These are phyloP conservation scores for Sugiyamaella qingdaonensis DNA, from an alignment of 805 yeast genomes.

Conservation along the genomic window DNA sequence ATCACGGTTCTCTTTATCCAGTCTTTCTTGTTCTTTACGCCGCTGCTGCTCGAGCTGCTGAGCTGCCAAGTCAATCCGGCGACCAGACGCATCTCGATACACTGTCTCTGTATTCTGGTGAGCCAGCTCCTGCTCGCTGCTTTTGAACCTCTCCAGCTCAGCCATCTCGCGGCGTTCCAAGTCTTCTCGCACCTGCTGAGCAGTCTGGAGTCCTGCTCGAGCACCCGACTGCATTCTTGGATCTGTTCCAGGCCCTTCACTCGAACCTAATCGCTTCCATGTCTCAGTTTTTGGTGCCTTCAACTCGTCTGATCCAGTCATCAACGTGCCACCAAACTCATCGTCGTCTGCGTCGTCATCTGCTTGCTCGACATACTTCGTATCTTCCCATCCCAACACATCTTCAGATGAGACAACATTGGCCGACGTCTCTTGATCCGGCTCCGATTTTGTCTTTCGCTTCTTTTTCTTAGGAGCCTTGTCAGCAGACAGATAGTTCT, in stretches of 20 bases:
- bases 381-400: constrained; percentile 15
- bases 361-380: constrained; percentile 6
- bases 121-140: constrained; percentile 53
- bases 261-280: constrained; percentile 25
- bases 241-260: neutral
- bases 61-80: constrained; percentile 42
- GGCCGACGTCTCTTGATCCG: constrained; percentile 7
- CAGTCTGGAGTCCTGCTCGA: constrained; percentile 45
- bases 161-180: constrained; percentile 32
- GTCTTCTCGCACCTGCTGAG: constrained; percentile 39
- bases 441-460: constrained; percentile 23
- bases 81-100: constrained; percentile 62
- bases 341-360: constrained; percentile 17
- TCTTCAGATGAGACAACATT: constrained; percentile 24
- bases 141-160: constrained; percentile 32
- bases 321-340: constrained; percentile 4
- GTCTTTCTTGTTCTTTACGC: constrained; percentile 26
- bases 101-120: constrained; percentile 37
- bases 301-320: constrained; percentile 14
- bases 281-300: constrained; percentile 35
- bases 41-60: constrained; percentile 25
- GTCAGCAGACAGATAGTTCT: constrained; percentile 39
- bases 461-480: constrained; percentile 29
- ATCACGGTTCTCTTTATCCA: constrained; percentile 19
- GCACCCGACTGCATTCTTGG: constrained; percentile 20